phyloP scores from a whole-genome alignment of 768 basidiomycete species.

The Hygrophorus pudorinus region DNA sequence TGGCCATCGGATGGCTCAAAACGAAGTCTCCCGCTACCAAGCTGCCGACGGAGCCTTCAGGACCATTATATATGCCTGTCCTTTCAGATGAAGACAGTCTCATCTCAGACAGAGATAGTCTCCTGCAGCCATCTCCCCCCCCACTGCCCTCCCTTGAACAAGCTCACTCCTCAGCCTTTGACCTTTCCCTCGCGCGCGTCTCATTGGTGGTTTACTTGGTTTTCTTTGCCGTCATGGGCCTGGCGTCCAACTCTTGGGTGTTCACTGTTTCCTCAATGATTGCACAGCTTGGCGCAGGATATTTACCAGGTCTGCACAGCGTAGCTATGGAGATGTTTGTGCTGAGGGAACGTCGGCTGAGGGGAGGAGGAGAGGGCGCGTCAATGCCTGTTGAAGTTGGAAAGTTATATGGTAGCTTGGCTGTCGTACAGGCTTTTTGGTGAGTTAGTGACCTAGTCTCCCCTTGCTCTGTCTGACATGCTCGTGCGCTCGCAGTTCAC shows the following conservation, averaged over 20 bases:
- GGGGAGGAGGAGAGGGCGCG: slow-evolving; percentile 22
- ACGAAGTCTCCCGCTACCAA: slow-evolving; percentile 25
- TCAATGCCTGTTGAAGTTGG: slow-evolving; percentile 43
- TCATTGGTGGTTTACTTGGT: slow-evolving; percentile 51
- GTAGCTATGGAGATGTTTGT: slow-evolving; percentile 60
- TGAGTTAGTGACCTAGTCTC: slow-evolving; percentile 16
- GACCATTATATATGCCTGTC: slow-evolving; percentile 22
- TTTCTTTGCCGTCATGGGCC: slow-evolving; percentile 38
- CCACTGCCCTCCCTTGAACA: not conserved
- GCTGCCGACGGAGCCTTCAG: slow-evolving; percentile 12
- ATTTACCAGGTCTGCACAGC: slow-evolving; percentile 59
- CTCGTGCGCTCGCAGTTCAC: slow-evolving; percentile 30
- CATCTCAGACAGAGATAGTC: slow-evolving; percentile 13
- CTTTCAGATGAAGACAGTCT: slow-evolving; percentile 12
- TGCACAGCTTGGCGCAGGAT: slow-evolving; percentile 50
- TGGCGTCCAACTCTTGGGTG: slow-evolving; percentile 32
- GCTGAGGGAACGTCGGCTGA: slow-evolving; percentile 14
- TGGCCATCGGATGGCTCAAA: slow-evolving; percentile 44
- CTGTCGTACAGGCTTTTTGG: slow-evolving; percentile 63
- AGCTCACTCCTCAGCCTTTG: slow-evolving; percentile 30
- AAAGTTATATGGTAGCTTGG: slow-evolving; percentile 72
- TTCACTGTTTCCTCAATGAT: slow-evolving; percentile 45
- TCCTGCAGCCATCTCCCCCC: slow-evolving; percentile 11
- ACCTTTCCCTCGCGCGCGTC: slow-evolving; percentile 52
- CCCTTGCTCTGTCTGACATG: not conserved